Base-by-base conservation (phyloP, 192 early-diverging fungal genomes). In the Mortierella claussenii region DNA sequence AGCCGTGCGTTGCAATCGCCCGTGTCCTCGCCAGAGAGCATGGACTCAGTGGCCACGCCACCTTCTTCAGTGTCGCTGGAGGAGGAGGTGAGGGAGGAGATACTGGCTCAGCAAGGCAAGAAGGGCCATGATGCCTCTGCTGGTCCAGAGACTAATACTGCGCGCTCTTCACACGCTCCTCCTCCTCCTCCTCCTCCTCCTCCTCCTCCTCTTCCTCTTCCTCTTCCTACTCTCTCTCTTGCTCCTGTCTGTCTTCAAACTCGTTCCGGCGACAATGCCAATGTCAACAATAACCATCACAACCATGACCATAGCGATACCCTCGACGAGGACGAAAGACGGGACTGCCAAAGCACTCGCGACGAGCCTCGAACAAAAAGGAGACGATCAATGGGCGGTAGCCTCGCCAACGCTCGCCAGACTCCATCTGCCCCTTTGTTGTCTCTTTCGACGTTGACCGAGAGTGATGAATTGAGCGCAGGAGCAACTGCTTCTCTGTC, bases 301-400 rank as follows among this genome's bases (percentile, higher is more conserved):
- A n/a, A n/a, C n/a, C n/a, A n/a, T n/a, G n/a, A n/a, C n/a, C n/a
- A n/a, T n/a, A n/a, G n/a, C n/a, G n/a, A n/a, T n/a, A n/a, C n/a
- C n/a, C n/a, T n/a, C n/a, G n/a, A n/a, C n/a, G n/a, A n/a, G n/a
- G n/a, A n/a, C 21, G 44, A 66, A 66, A 56, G 54, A 56, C 46
- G 46, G 64, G 45, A 54, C 55, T 36, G 43, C 53, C 44, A 65
- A 30, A 48, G 63, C n/a, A 23, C 6, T 11, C 64, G 7, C 15
- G 53, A 55, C 30, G 30, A 66, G 43, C 33, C 44, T 47, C 45
- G 52, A 49, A 49, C 64, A 55, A 66, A 66, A 56, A 55, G 54
- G 45, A 66, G 45, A 66, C 55, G 54, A 66, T 66, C 64, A 66
- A 66, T 66, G 46, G 45, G 9, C n/a, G n/a, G n/a, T n/a, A n/a